phyloP scores from a whole-genome alignment of 2,329 filamentous ascomycete genomes.

The Aspergillus luchuensis region DNA sequence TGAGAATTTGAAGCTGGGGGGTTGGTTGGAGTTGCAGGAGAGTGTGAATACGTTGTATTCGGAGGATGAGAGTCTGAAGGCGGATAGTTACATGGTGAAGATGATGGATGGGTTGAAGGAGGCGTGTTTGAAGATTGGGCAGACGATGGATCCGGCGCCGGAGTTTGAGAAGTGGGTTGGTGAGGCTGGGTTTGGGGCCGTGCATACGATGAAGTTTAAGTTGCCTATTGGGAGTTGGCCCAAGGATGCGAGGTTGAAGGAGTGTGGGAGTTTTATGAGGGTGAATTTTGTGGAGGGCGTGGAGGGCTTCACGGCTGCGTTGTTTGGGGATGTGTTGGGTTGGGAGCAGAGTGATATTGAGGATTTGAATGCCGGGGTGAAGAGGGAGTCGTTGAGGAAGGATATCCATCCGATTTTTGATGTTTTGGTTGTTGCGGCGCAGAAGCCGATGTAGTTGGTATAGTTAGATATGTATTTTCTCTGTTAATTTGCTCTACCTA shows the following conservation, averaged over 20 bases:
- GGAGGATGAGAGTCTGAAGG: slow-evolving; percentile 16
- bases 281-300: slow-evolving; percentile 22
- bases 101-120: slow-evolving; percentile 22
- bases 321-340: slow-evolving; percentile 18
- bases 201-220: slow-evolving; percentile 11
- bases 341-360: slow-evolving; percentile 17
- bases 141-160: slow-evolving; percentile 22
- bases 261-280: slow-evolving; percentile 18
- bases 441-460: slow-evolving; percentile 9
- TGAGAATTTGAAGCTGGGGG: slow-evolving; percentile 16
- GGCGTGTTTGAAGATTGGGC: slow-evolving; percentile 15
- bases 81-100: slow-evolving; percentile 13
- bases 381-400: slow-evolving; percentile 14
- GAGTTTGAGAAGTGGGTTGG: slow-evolving; percentile 15
- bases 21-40: slow-evolving; percentile 23
- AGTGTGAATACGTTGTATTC: slow-evolving; percentile 16
- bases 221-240: slow-evolving; percentile 21
- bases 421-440: slow-evolving; percentile 16
- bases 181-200: slow-evolving; percentile 17
- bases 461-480: too few relatives aligned
- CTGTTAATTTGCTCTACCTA: too few relatives aligned
- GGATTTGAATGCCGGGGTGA: slow-evolving; percentile 17
- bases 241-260: slow-evolving; percentile 17
- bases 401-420: slow-evolving; percentile 21
- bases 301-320: slow-evolving; percentile 19